Evolutionary conservation across 2,329 filamentous ascomycete genomes (phyloP).

Genomic region (Phialemoniopsis sp.): DNA sequence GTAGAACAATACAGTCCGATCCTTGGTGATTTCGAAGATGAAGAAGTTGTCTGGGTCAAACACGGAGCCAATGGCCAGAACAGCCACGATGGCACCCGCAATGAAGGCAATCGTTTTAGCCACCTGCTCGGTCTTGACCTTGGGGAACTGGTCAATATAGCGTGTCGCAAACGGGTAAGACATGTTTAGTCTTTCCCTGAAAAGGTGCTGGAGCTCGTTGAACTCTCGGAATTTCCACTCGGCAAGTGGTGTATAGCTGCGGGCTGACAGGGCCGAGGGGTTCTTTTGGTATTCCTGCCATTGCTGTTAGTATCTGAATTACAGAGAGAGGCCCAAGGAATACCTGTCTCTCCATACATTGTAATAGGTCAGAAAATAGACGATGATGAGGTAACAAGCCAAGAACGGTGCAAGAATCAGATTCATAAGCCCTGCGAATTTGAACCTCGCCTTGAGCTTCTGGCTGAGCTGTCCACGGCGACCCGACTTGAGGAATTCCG

Average conservation of each 20-base stretch:
- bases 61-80: slow-evolving; percentile 80
- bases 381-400: slow-evolving; percentile 78
- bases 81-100: slow-evolving; percentile 78
- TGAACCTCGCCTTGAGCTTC: slow-evolving; percentile 71
- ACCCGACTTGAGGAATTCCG: slow-evolving; percentile 79
- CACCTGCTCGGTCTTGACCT: slow-evolving; percentile 84
- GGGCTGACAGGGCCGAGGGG: slow-evolving; percentile 77
- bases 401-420: slow-evolving; percentile 83
- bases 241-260: slow-evolving; percentile 87
- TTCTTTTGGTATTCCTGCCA: slow-evolving; percentile 91
- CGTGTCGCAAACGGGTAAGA: slow-evolving; percentile 89
- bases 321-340: background rate
- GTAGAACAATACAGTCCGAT: slow-evolving; percentile 88
- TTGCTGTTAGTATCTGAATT: background rate
- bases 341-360: slow-evolving; percentile 51
- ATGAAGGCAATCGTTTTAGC: slow-evolving; percentile 85
- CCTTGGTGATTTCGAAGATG: slow-evolving; percentile 84
- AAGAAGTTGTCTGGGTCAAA: slow-evolving; percentile 88
- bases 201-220: slow-evolving; percentile 92
- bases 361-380: slow-evolving; percentile 94
- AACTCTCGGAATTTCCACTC: slow-evolving; percentile 99
- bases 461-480: slow-evolving; percentile 75
- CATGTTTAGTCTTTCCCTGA: slow-evolving; percentile 86
- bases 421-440: slow-evolving; percentile 81
- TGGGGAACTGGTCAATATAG: slow-evolving; percentile 95